phyloP scores from a whole-genome alignment of 2,329 filamentous ascomycete species.

The Sordariomycetes sp. region DNA sequence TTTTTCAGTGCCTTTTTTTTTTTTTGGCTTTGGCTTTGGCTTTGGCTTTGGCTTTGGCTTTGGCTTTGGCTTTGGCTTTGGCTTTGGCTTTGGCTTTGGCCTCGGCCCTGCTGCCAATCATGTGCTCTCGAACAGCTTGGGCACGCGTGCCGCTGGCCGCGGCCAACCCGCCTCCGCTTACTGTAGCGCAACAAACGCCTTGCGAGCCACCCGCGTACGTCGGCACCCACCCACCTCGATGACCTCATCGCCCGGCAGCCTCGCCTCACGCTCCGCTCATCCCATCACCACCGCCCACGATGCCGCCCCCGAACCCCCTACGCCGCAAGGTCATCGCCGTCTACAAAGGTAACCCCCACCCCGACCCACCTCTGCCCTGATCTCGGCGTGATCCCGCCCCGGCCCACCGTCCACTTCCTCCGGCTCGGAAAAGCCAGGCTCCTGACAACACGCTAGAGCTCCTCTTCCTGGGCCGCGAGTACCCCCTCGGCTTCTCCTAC shows the following conservation, averaged over 20 bases:
- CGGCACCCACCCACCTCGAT: not conserved
- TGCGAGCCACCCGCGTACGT: not conserved
- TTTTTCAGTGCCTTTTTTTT: no score
- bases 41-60: no score
- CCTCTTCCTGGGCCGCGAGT: conserved; percentile 71
- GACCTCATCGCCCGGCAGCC: not conserved
- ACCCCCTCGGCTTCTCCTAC: conserved; percentile 71
- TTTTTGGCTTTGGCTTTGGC: no score
- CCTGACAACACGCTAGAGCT: conserved; percentile 45
- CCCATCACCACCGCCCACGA: not conserved
- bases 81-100: no score
- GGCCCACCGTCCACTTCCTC: not conserved
- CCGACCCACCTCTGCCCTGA: not conserved
- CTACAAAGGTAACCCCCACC: conserved; percentile 58
- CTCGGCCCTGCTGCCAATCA: no score
- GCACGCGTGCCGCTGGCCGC: no score
- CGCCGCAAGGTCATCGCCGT: conserved; percentile 69
- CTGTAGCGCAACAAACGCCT: not conserved
- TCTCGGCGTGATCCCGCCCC: no score
- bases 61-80: no score
- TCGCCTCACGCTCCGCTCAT: no score
- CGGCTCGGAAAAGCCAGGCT: not conserved
- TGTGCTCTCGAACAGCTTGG: no score
- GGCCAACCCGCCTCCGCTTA: not conserved
- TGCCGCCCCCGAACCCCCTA: conserved; percentile 22